Base-by-base conservation (phyloP, 2,329 filamentous ascomycete genomes). In the Elsinoe perseae region DNA sequence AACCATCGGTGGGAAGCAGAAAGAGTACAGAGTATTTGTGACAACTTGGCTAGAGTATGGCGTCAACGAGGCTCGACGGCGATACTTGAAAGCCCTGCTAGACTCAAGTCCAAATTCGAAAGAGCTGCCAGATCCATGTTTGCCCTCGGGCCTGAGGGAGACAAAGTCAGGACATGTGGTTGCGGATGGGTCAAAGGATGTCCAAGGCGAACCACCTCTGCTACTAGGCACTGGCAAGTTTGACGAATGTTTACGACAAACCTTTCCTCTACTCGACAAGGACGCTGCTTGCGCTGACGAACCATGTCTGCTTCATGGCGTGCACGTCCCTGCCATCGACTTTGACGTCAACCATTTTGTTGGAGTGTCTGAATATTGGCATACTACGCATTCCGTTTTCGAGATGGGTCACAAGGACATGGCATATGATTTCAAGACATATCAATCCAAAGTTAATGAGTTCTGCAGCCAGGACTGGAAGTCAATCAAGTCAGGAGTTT, bases 311-410 rank as follows among this genome's bases (percentile, higher is more conserved):
- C 77, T 98, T 36, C 89, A 96, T 64, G 91, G 93, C 0, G 84
- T 92, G 61, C 90, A 97, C 67, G 90, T 93, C 1, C 93, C 93
- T 1, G 88, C 89, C 2, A 96, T 98, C 61, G 93, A 98, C 68
- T 98, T 97, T 66, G 86, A 93, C 60, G 85, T 97, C 32, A 98
- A 98, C 65, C 95, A 96, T 69, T 98, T 98, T 65, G 85, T 98
- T 25, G 93, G 93, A 9, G 92, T 98, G 2, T 97, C 92, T 1
- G 93, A 98, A 68, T 98, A 95, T 72, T 98, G 93, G 92, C 93
- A 98, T 70, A 95, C 92, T 0, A 98, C 93, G 0, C 93, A 98
- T 64, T 90, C 93, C 56, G 85, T 97, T 1, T 97, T 98, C 62
- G 81, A 86, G 58, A 81, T 82, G 75, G 83, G 83, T 3, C 83